Evolutionary conservation across 305 asterid genomes (phyloP), one percentile per base, ranked within the genome.

Genomic region (Coffea humblotiana): DNA sequence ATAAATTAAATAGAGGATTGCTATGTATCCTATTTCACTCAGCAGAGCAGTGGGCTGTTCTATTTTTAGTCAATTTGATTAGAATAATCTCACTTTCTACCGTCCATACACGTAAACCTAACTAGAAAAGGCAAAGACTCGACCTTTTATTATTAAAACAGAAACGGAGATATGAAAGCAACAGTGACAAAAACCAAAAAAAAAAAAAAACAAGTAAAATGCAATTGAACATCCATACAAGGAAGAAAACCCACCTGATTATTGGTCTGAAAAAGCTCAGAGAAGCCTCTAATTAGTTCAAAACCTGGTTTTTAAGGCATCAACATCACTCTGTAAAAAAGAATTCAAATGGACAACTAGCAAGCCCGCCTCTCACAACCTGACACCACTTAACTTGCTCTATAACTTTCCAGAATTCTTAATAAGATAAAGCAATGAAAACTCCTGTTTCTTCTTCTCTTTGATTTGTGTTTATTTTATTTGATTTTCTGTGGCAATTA

Each of bases 81-180:
- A 83, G 82, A 85, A 86, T 83, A 84, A 72, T 75, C 85, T 78
- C 90, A 81, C 86, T 88, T 86, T 82, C 77, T 73, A 69, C 78
- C 80, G 82, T 83, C 85, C 88, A 79, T 64, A 88, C 91, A 87
- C 90, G 85, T 85, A 78, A 84, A 77, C 82, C 76, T 85, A 83
- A 82, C 90, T 85, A 71, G 82, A 79, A 76, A 81, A 29, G 86
- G 83, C 47, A 83, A 88, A 84, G 70, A 80, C 71, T 80, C 13
- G 74, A 77, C 77, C 64, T 77, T 86, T 79, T 69, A 81, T 69
- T 72, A 78, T 45, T 45, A 76, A 72, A 66, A 61, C 79, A 85
- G 71, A 83, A 72, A 71, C 77, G 82, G 80, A 77, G 35, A 29
- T 64, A 61, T 40, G 52, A 75, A 78, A 82, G 63, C 83, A 69